These are phyloP conservation scores for Penicillium pancosmium DNA, from an alignment of 495 filamentous ascomycete species.

Conservation along the genomic window DNA sequence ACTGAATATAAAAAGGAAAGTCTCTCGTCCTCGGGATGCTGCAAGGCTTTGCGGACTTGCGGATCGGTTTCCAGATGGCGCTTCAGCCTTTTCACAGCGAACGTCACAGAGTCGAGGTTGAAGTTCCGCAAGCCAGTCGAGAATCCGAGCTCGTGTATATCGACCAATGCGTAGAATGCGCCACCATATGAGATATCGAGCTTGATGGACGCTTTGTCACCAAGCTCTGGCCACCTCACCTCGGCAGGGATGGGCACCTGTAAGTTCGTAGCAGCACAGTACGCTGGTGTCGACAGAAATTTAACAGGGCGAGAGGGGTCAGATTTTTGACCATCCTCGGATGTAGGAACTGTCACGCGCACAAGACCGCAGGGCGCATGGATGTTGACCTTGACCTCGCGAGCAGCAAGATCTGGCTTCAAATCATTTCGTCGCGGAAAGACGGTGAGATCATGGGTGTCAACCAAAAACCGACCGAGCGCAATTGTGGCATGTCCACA, in stretches of 20 bases:
- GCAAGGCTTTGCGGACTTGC: slow-evolving; percentile 17
- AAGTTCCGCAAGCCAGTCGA: slow-evolving; percentile 11
- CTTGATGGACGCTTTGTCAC: slow-evolving; percentile 1
- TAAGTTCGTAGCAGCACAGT: slow-evolving; percentile 17
- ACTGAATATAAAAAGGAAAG: slow-evolving; percentile 23
- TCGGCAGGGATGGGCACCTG: slow-evolving; percentile 22
- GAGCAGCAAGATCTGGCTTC: slow-evolving; percentile 10
- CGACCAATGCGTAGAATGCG: slow-evolving; percentile 28
- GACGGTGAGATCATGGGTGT: slow-evolving; percentile 26
- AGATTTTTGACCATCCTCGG: slow-evolving; percentile 14
- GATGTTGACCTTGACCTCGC: slow-evolving; percentile 17
- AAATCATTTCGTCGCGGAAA: slow-evolving; percentile 25
- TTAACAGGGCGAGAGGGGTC: slow-evolving; percentile 23
- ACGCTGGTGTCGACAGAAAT: slow-evolving; percentile 32
- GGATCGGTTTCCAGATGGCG: slow-evolving; percentile 16
- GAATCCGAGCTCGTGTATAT: slow-evolving; percentile 25
- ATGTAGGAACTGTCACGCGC: slow-evolving; percentile 21
- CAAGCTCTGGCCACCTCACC: slow-evolving; percentile 27
- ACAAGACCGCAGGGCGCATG: slow-evolving; percentile 28
- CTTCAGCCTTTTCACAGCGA: slow-evolving; percentile 21
- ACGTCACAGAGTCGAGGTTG: slow-evolving; percentile 17
- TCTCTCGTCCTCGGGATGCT: slow-evolving; percentile 21
- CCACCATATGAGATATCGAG: slow-evolving; percentile 30
- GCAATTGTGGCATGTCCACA: slow-evolving; percentile 55
- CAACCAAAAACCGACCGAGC: slow-evolving; percentile 27